Conservation (phyloP, 2,329 filamentous ascomycete genomes). For the Colletotrichum abscissum region DNA sequence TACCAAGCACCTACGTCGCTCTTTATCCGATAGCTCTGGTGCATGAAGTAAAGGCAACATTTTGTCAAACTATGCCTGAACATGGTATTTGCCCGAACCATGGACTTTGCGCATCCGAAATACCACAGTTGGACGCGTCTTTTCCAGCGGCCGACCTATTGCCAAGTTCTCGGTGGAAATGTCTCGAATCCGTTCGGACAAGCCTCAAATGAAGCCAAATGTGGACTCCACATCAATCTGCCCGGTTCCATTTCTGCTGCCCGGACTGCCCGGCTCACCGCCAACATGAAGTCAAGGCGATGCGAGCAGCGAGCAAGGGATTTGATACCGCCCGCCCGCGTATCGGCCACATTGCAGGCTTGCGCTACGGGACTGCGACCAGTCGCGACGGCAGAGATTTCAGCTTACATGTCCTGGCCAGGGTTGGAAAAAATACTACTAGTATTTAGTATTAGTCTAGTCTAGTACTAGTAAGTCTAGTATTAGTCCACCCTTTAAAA, state of each 20-base stretch:
- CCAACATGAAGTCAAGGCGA: neutral
- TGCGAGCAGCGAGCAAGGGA: neutral
- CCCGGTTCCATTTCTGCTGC: neutral
- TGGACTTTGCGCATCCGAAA: neutral
- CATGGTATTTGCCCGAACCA: neutral
- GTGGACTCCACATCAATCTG: constrained; percentile 14
- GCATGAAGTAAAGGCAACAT: constrained; percentile 68
- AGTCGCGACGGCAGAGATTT: constrained; percentile 20
- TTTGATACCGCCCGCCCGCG: constrained; percentile 1
- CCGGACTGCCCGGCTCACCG: constrained; percentile 27
- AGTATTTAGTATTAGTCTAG: too few species aligned
- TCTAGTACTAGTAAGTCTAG: too few species aligned
- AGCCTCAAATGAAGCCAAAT: constrained; percentile 12
- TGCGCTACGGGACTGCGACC: neutral
- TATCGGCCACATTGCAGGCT: constrained; percentile 2
- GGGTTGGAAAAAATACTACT: too few species aligned
- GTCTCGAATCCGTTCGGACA: neutral
- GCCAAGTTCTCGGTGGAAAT: neutral
- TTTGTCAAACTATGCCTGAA: neutral
- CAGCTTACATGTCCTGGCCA: constrained; percentile 3
- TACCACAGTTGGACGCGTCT: neutral
- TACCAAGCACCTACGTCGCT: constrained; percentile 66
- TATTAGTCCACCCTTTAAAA: too few species aligned
- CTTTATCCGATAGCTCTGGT: constrained; percentile 47
- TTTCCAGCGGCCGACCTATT: neutral